A percentile compares a stretch with the other conserved stretches of the same genome.
Conservation (phyloP, 805 yeast genomes). For the Kluyveromyces siamensis region DNA sequence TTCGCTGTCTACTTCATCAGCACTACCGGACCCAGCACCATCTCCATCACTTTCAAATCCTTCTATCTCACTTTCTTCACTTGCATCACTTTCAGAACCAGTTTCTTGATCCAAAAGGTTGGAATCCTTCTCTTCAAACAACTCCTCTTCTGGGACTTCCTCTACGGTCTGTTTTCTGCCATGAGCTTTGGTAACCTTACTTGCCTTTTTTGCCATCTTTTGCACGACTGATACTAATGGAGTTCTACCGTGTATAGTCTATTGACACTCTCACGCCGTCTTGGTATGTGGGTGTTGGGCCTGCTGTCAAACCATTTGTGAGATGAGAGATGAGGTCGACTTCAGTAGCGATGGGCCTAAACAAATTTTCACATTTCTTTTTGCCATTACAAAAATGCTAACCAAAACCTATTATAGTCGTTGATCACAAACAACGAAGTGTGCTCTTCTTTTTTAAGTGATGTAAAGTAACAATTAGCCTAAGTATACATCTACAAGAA, state of each 20-base stretch:
- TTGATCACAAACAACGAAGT: neutral
- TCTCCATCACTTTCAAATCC: slow-evolving; percentile 16
- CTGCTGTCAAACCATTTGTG: too few species aligned
- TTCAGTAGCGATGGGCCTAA: neutral
- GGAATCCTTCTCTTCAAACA: neutral
- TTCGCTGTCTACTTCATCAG: slow-evolving; percentile 20
- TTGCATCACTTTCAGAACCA: neutral
- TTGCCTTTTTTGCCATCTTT: neutral
- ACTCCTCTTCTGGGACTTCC: neutral
- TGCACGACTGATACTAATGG: neutral
- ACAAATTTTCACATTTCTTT: neutral
- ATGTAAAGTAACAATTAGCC: neutral
- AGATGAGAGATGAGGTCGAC: neutral
- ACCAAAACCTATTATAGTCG: too few species aligned
- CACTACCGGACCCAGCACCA: slow-evolving; percentile 20
- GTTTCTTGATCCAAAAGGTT: neutral
- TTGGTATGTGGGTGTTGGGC: too few species aligned
- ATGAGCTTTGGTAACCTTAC: neutral
- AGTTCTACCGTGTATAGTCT: neutral
- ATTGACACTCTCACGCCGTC: too few species aligned
- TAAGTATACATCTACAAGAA: slow-evolving; percentile 28
- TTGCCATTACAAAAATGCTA: neutral
- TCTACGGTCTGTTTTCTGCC: neutral
- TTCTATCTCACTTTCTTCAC: slow-evolving; percentile 1
- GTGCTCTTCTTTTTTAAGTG: neutral